Evolutionary conservation across 116 monocot genomes (phyloP), one percentile per base, ranked within the genome.

Genomic region (Papilionanthe hybrid): DNA sequence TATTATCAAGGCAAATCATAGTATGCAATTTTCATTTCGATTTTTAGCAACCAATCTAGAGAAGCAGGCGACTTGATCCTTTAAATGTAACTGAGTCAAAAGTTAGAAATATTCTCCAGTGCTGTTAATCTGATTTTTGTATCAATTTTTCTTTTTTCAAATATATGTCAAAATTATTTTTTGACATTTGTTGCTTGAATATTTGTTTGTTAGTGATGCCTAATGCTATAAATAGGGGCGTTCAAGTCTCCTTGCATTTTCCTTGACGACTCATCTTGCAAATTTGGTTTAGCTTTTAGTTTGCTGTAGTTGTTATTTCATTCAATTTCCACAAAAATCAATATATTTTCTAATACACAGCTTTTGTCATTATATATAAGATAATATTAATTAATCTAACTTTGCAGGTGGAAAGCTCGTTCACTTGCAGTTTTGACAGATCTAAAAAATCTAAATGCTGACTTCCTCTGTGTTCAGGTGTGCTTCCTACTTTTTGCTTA

Each of bases 381-480:
- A 63, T 27, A 63, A 63, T 63, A 63, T 66, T 43, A 44, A 49
- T 48, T 66, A 41, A 10, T 23, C 32, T 68, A 23, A 75, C 18
- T 55, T 79, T 29, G 9, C 76, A 96, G 96, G 83, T 93, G 93
- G 96, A 96, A 93, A 85, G 79, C 89, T 82, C 92, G 92, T 75
- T 96, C 96, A 49, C 83, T 87, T 65, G 90, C 93, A 60, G 79
- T 96, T 81, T 84, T 92, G 65, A 63, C 75, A 75, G 80, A 89
- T 78, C 90, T 96, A 48, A 88, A 87, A 74, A 84, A 83, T 74
- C 84, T 93, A 9, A 80, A 86, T 56, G 92, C 96, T 72, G 96
- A 96, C 72, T 86, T 93, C 58, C 85, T 96, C 48, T 96, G 96
- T 85, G 79, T 93, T 84, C 93, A 96, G 92, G 96, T 93, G 1